Percentiles rank a stretch among this genome's conserved stretches.
phyloP scores from a whole-genome alignment of 306 rosid species.

The Datisca glomerata region DNA sequence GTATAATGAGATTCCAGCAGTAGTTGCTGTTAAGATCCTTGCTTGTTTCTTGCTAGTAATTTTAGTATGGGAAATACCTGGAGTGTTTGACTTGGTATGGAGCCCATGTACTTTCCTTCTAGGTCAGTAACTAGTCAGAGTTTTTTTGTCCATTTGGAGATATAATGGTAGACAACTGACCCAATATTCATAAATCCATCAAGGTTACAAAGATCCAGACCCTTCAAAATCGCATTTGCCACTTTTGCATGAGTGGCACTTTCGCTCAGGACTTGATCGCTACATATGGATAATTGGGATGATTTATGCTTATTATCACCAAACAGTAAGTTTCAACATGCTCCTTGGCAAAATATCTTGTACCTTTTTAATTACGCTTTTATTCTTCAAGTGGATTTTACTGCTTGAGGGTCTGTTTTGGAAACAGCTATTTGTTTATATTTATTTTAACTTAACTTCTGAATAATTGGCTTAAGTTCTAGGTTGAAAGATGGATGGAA shows the following conservation, averaged over 20 bases:
- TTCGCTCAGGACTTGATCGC: slow-evolving; percentile 99
- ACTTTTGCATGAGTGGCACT: slow-evolving; percentile 94
- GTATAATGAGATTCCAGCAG: slow-evolving; percentile 73
- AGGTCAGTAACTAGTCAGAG: slow-evolving; percentile 40
- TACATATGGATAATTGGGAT: slow-evolving; percentile 95
- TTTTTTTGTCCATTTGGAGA: no score
- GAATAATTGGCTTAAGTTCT: slow-evolving; percentile 10
- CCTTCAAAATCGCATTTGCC: slow-evolving; percentile 94
- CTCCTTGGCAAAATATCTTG: not conserved
- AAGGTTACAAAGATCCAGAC: no score
- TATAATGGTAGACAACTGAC: no score
- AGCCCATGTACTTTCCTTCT: slow-evolving; percentile 61
- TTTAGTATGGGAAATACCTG: slow-evolving; percentile 94
- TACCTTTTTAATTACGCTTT: not conserved
- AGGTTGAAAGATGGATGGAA: slow-evolving; percentile 99
- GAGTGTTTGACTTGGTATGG: slow-evolving; percentile 68
- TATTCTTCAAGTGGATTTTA: no score
- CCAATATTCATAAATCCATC: no score
- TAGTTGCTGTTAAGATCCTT: slow-evolving; percentile 67
- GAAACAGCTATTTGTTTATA: slow-evolving; percentile 6
- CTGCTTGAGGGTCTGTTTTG: no score
- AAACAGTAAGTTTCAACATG: slow-evolving; percentile 46
- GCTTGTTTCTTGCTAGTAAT: slow-evolving; percentile 88
- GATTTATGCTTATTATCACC: slow-evolving; percentile 95
- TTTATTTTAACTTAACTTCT: slow-evolving; percentile 7